Evolutionary conservation across 148 eudicot genomes (phyloP).

Genomic region (Chenopodium quinoa): DNA sequence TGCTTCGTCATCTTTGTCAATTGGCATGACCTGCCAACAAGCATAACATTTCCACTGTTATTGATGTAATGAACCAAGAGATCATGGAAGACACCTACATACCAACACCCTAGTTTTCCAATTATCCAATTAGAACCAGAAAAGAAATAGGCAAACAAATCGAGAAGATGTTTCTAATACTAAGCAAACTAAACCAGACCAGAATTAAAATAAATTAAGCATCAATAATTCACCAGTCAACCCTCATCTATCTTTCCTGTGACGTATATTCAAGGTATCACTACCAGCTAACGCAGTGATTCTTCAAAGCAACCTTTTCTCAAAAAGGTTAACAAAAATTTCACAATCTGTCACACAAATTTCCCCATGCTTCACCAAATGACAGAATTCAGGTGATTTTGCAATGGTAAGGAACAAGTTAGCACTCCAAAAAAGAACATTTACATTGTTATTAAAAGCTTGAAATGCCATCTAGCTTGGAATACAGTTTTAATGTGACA

Average conservation of each 20-base stretch:
- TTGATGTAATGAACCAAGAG: neutral
- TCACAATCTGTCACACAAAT: neutral
- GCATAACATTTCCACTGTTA: neutral
- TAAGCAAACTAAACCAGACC: neutral
- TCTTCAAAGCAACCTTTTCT: neutral
- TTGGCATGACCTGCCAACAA: conserved; percentile 34
- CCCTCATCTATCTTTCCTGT: neutral
- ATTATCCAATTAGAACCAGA: neutral
- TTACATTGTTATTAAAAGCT: neutral
- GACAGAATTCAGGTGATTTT: neutral
- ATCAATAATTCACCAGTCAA: neutral
- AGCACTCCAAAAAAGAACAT: neutral
- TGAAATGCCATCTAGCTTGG: neutral
- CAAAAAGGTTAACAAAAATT: neutral
- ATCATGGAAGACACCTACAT: neutral
- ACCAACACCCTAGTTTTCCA: neutral
- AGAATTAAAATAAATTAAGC: neutral
- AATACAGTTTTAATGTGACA: neutral
- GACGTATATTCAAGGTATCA: neutral
- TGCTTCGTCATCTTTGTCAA: conserved; percentile 27
- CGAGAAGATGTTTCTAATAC: neutral
- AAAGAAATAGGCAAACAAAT: neutral
- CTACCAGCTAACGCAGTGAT: neutral
- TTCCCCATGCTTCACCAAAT: neutral
- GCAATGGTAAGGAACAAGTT: neutral